Evolutionary conservation across 768 basidiomycete species (phyloP), one percentile per base, ranked within the genome.

Genomic region (Kwoniella dejecticola): DNA sequence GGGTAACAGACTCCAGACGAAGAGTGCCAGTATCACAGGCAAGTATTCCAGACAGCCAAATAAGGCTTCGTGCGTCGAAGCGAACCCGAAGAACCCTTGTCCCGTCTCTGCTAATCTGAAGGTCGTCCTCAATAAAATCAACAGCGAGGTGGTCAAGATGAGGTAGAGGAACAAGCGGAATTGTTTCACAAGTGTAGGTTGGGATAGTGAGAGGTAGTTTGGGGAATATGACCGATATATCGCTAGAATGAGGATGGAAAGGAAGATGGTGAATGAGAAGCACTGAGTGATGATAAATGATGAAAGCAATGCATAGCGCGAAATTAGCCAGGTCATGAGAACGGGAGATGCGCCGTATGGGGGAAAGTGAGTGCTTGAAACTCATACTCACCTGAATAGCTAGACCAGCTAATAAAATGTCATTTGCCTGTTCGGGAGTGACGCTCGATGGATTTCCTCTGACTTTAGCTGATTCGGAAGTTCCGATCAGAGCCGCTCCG

Each of bases 91-190:
- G 46, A 77, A 68, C 5, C 76, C 79, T 56, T 79, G 69, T 4
- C 69, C 79, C 1, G 77, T 79, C 54, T 80, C 80, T 4, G 78
- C 77, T 26, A 80, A 63, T 42, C 80, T 71, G 63, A 75, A 80
- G 0, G 71, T 54, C 11, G 80, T 79, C 8, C 80, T 63, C 0
- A 75, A 54, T 24, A 79, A 63, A 33, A 80, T 68, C 41, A 79
- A 67, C 2, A 68, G 30, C 11, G 74, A 68, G 4, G 79, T 70
- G 17, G 66, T 24, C 13, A 79, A 47, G 38, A 77, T 62, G 40
- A 75, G 33, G 52, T 62, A 66, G 7, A 77, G 62, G 52, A 79
- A 70, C 2, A 29, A 52, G 49, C 57, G 57, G 21, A 68, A 53
- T 30, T 41, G 47, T 7, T 29, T 27, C 8, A 50, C 17, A n/a